These are phyloP conservation scores for Botryotinia convoluta DNA, from an alignment of 2,329 filamentous ascomycete genomes.

Conservation along the genomic window DNA sequence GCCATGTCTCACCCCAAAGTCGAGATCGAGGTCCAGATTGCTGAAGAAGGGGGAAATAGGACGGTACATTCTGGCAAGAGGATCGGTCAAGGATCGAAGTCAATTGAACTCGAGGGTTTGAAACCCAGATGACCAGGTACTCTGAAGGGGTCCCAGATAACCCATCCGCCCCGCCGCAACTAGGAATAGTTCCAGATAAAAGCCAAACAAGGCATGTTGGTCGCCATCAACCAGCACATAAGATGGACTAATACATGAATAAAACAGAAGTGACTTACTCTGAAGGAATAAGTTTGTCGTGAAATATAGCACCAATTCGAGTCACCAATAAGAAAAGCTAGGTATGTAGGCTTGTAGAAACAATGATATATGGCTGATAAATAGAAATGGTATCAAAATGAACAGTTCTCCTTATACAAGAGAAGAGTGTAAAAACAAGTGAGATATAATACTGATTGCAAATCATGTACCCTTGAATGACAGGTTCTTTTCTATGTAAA, in stretches of 20 bases:
- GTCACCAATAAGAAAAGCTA: neutral
- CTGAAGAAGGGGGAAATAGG: neutral
- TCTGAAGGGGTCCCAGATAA: neutral
- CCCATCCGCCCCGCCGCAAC: neutral
- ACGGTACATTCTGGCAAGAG: neutral
- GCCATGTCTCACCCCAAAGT: neutral
- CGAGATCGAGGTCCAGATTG: too few relatives aligned
- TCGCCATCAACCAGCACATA: neutral
- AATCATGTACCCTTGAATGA: neutral
- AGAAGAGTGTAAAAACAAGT: neutral
- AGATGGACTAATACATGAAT: neutral
- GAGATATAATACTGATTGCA: neutral
- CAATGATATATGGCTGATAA: neutral
- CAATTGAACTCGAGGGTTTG: neutral
- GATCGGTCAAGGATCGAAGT: neutral
- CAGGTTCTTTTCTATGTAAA: neutral
- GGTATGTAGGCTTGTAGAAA: neutral
- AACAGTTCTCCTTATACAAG: neutral
- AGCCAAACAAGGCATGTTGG: neutral
- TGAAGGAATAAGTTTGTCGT: neutral
- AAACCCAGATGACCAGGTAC: too few relatives aligned
- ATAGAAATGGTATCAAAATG: neutral
- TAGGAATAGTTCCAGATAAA: neutral
- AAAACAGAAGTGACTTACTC: neutral
- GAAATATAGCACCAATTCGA: neutral